A percentile compares a stretch with the other conserved stretches of the same genome.
Evolutionary conservation across 352 stramenopile species (phyloP).

Genomic region (Pythium biforme): DNA sequence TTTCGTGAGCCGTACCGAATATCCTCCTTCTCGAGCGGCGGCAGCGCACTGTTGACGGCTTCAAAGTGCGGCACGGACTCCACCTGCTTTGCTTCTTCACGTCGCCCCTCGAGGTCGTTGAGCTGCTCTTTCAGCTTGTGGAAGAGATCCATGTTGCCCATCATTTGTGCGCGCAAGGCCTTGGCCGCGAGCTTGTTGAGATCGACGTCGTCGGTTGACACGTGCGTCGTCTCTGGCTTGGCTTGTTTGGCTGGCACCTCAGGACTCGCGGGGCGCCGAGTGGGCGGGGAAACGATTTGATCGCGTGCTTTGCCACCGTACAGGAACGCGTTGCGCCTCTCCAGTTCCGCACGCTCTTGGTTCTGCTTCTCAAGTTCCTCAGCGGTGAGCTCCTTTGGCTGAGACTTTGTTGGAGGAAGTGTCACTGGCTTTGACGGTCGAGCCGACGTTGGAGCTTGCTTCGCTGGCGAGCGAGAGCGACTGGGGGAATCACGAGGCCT

Average conservation of each 20-base stretch:
- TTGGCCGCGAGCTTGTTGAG: conserved; percentile 82
- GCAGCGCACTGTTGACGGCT: conserved; percentile 51
- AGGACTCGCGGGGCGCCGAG: neutral
- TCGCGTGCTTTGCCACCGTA: conserved; percentile 39
- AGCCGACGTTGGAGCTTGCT: neutral
- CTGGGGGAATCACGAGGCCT: conserved; percentile 11
- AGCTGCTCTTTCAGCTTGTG: conserved; percentile 71
- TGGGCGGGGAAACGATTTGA: neutral
- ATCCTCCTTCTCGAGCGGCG: conserved; percentile 70
- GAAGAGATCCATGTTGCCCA: conserved; percentile 76
- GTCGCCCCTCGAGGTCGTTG: conserved; percentile 73
- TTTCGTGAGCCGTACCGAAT: conserved; percentile 54
- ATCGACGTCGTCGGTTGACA: conserved; percentile 29
- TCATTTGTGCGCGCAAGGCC: conserved; percentile 79
- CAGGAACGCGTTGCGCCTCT: conserved; percentile 59
- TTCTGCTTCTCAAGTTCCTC: conserved; percentile 12
- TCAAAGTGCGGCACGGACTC: conserved; percentile 59
- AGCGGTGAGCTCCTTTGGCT: conserved; percentile 18
- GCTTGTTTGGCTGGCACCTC: neutral
- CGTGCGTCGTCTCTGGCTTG: neutral
- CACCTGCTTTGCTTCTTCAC: conserved; percentile 40
- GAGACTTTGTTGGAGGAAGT: neutral
- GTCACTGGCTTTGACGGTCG: neutral
- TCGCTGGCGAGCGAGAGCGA: conserved; percentile 17
- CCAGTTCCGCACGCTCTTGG: conserved; percentile 40